Evolutionary conservation across 257 asterid species (phyloP).

Genomic region (Solanum rostratum): DNA sequence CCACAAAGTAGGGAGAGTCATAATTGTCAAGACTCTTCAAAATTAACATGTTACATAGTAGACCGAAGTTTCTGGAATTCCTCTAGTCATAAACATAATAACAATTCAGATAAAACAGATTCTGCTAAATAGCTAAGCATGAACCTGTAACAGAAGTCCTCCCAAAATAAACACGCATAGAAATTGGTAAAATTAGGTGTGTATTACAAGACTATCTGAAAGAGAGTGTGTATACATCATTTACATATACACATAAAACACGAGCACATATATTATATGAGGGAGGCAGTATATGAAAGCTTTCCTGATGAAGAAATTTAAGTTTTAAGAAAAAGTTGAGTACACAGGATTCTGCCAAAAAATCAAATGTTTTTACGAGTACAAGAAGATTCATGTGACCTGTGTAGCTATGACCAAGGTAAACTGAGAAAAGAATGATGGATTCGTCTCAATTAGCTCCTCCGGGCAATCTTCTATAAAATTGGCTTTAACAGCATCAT

Average conservation of each 20-base stretch:
- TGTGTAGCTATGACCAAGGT: conserved; percentile 48
- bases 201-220: not conserved
- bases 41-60: not conserved
- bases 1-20: not conserved
- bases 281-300: not conserved
- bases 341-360: not conserved
- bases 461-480: conserved; percentile 82
- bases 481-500: conserved; percentile 92
- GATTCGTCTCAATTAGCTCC: conserved; percentile 60
- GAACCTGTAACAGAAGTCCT: not conserved
- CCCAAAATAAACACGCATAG: not conserved
- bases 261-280: conserved; percentile 48
- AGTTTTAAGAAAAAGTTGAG: conserved; percentile 5
- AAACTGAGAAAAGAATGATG: conserved; percentile 81
- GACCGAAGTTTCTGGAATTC: not conserved
- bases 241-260: not conserved
- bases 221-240: not conserved
- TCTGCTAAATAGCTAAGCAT: not conserved
- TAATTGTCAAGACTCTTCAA: not conserved
- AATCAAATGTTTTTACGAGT: not conserved
- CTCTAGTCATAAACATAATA: not conserved
- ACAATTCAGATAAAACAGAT: not conserved
- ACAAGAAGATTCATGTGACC: not conserved
- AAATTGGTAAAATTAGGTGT: not conserved
- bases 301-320: not conserved